Evolutionary conservation across 2,329 filamentous ascomycete genomes (phyloP).

Genomic region (Ophiostoma ips): DNA sequence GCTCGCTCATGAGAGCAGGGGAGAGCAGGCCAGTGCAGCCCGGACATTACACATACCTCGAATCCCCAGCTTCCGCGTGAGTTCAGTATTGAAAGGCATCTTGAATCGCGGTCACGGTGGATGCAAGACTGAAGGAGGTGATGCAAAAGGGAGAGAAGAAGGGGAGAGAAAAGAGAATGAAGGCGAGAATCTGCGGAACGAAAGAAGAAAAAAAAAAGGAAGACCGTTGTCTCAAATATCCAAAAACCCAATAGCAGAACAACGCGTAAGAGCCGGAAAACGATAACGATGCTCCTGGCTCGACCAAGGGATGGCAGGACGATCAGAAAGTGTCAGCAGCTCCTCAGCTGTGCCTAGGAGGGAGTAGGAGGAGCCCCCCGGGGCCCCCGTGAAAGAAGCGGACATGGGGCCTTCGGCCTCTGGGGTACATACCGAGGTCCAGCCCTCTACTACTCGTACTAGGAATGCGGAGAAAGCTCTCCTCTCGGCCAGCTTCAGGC

Average conservation of each 20-base stretch:
- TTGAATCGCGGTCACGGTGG: background rate
- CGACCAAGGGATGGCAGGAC: background rate
- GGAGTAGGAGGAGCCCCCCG: too few relatives aligned
- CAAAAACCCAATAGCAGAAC: background rate
- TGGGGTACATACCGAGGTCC: conserved; percentile 9
- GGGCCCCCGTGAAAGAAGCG: background rate
- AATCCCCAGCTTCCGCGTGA: conserved; percentile 45
- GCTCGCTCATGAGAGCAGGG: too few relatives aligned
- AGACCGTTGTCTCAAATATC: conserved; percentile 3
- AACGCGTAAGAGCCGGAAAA: background rate
- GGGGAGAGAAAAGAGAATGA: background rate
- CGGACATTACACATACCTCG: conserved; percentile 20
- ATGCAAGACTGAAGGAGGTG: background rate
- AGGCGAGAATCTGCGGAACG: background rate
- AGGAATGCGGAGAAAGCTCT: conserved; percentile 7
- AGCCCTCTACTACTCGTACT: background rate
- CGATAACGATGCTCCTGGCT: background rate
- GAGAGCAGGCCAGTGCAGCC: too few relatives aligned
- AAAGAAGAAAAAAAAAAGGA: background rate
- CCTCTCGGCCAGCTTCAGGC: background rate
- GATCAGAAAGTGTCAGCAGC: background rate
- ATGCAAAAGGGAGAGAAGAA: background rate
- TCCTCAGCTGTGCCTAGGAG: background rate
- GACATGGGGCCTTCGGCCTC: conserved; percentile 1
- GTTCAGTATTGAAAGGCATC: conserved; percentile 45